Evolutionary conservation across 108 stramenopile genomes (phyloP).

Genomic region (Nannochloropsis gaditana): DNA sequence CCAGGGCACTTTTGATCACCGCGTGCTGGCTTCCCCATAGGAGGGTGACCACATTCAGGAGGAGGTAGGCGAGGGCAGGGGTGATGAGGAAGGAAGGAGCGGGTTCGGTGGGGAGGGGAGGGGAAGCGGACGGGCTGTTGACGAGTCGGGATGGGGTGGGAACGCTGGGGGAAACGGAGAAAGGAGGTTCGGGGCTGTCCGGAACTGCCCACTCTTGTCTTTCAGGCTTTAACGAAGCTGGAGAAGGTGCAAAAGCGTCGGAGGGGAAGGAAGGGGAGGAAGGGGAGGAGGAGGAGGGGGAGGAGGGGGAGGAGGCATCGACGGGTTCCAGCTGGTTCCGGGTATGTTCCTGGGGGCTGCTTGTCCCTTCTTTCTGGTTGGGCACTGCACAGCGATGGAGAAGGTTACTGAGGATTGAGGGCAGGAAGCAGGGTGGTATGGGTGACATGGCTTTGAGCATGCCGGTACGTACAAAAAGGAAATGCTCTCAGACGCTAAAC

Average conservation of each 20-base stretch:
- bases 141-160: neutral
- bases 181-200: neutral
- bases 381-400: too few relatives aligned
- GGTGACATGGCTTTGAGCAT: too few relatives aligned
- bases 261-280: too few relatives aligned
- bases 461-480: too few relatives aligned
- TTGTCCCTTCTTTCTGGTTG: too few relatives aligned
- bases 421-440: too few relatives aligned
- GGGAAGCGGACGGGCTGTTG: neutral
- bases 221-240: too few relatives aligned
- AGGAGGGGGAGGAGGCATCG: conserved; percentile 15
- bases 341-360: too few relatives aligned
- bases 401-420: too few relatives aligned
- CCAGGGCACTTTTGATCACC: conserved; percentile 45
- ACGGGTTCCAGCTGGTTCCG: neutral
- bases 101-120: neutral
- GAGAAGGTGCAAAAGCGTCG: too few relatives aligned
- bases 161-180: neutral
- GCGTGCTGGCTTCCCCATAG: conserved; percentile 53
- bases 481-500: too few relatives aligned
- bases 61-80: conserved; percentile 15
- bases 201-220: too few relatives aligned
- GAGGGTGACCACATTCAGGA: conserved; percentile 46
- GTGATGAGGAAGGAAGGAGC: conserved; percentile 1
- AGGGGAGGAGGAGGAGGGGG: conserved; percentile 11